Evolutionary conservation across 2,329 filamentous ascomycete genomes (phyloP), one percentile per base, ranked within the genome.

Genomic region (Cordyceps tenuipes): DNA sequence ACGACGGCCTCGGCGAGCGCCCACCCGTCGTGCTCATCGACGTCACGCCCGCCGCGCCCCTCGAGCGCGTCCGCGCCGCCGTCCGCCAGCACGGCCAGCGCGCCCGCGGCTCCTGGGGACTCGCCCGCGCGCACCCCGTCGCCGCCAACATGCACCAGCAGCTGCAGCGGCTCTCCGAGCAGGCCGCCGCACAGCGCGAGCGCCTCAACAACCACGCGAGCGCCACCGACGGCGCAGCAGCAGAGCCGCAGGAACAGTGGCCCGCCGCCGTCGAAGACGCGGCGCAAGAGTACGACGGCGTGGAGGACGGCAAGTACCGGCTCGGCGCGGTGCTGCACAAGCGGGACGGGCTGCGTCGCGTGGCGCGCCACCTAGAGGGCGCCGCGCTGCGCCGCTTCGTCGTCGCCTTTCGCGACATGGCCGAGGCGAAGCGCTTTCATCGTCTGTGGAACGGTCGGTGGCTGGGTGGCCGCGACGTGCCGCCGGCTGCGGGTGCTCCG

Each of bases 1-100:
- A 21, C 43, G 65, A 67, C 6, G 67, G 63, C 3, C 65, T 60
- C 43, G 67, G 63, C 17, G 63, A 67, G n/a, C 64, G 65, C 12
- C 68, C 71, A 0, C 65, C 68, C 2, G 64, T 66, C 2, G 68
- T 74, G 13, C 51, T 75, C n/a, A 58, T 74, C 4, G 64, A 70
- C 19, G 62, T 70, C 2, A 65, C 67, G 21, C 68, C 71, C 17
- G 64, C 60, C 1, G 47, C 78, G 17, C 69, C 73, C 0, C 62
- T 69, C 0, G 64, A 65, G 1, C 69, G 66, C 21, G 65, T 82
- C 44, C 70, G 68, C 48, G 65, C 63, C 31, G 72, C 75, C 43
- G 72, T 82, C 53, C 67, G 66, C 5, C 70, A 70, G 12, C 79
- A 82, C 66, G 77, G 75, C n/a, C 55, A 55, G 5, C 68, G 69